phyloP scores from a whole-genome alignment of 148 eudicot species.

The Rhododendron kiyosumense region DNA sequence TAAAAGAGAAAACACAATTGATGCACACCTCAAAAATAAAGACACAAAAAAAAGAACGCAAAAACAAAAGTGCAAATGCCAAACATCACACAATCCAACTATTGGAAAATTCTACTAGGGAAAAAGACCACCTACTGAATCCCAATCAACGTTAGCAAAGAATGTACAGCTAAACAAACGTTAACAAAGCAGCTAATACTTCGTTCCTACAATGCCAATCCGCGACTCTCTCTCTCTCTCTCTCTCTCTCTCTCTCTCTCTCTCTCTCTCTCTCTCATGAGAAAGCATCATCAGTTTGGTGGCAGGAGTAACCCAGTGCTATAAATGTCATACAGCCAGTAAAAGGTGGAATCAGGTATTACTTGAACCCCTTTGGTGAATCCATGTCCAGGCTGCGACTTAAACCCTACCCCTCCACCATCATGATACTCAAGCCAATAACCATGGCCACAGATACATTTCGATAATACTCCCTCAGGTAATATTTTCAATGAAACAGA shows the following conservation, averaged over 20 bases:
- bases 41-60: not conserved
- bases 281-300: not conserved
- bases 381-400: not conserved
- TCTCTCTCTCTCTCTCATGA: not conserved
- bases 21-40: not conserved
- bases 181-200: not conserved
- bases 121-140: not conserved
- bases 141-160: not conserved
- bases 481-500: not conserved
- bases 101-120: not conserved
- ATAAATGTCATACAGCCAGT: not conserved
- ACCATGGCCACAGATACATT: not conserved
- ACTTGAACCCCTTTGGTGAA: not conserved
- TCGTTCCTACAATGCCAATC: not conserved
- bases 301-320: not conserved
- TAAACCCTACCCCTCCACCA: not conserved
- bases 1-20: not conserved
- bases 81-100: not conserved
- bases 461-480: not conserved
- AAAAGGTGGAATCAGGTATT: not conserved
- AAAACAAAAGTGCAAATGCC: not conserved
- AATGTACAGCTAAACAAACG: not conserved
- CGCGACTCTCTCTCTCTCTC: too few species aligned
- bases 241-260: too few species aligned
- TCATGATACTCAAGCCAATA: not conserved